Percentiles rank a stretch among this genome's conserved stretches.
Conservation (phyloP, 768 basidiomycete species). For the Termitomyces sp. region DNA sequence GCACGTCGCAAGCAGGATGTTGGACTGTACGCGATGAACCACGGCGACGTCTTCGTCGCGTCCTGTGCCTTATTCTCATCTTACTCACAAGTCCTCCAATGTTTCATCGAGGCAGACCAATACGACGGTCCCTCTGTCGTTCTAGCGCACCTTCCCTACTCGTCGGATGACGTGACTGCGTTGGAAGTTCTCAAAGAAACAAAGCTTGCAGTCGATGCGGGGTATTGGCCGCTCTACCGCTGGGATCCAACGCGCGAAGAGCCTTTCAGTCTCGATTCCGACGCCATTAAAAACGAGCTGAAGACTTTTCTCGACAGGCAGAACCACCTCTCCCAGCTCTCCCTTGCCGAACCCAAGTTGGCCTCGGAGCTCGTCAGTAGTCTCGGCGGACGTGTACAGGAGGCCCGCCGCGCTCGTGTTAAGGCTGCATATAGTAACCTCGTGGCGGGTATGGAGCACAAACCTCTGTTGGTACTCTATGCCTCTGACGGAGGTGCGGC, state of each 20-base stretch:
- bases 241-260: conserved; percentile 91
- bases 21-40: conserved; percentile 97
- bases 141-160: conserved; percentile 91
- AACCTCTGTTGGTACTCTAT: conserved; percentile 84
- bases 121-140: conserved; percentile 89
- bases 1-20: conserved; percentile 90
- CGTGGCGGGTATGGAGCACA: conserved; percentile 78
- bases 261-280: conserved; percentile 90
- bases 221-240: conserved; percentile 97
- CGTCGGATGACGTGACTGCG: conserved; percentile 66
- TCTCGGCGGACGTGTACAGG: conserved; percentile 78
- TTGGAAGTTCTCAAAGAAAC: conserved; percentile 95
- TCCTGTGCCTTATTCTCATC: conserved; percentile 95
- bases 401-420: conserved; percentile 76
- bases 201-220: conserved; percentile 91
- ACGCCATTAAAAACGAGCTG: conserved; percentile 89
- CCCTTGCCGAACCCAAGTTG: conserved; percentile 72
- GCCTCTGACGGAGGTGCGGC: conserved; percentile 93
- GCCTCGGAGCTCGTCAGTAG: conserved; percentile 80
- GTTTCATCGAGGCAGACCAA: conserved; percentile 84
- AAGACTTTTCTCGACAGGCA: conserved; percentile 92
- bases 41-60: conserved; percentile 94
- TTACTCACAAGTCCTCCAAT: conserved; percentile 90
- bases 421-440: conserved; percentile 81
- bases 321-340: conserved; percentile 94